phyloP scores from a whole-genome alignment of 2,329 filamentous ascomycete species.

The Exophiala lecanii-corni region DNA sequence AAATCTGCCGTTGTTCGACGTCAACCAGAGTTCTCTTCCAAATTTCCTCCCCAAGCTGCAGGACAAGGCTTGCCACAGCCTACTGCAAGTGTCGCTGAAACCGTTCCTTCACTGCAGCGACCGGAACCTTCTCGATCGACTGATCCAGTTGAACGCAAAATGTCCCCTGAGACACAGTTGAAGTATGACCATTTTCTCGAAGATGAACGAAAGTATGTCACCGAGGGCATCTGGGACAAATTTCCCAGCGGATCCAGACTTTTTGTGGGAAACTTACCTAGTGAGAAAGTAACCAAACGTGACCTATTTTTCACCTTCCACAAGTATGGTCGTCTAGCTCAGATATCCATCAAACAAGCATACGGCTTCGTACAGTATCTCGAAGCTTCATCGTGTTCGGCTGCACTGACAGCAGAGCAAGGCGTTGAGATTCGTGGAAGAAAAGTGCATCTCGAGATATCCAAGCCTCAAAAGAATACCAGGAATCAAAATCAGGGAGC shows the following conservation, averaged over 20 bases:
- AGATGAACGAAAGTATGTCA: slow-evolving; percentile 48
- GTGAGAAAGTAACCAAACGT: slow-evolving; percentile 86
- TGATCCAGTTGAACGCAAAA: slow-evolving; percentile 38
- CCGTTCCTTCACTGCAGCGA: slow-evolving; percentile 7
- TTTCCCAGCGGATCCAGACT: slow-evolving; percentile 46
- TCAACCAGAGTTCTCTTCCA: slow-evolving; percentile 2
- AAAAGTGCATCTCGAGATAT: slow-evolving; percentile 92
- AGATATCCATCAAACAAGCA: slow-evolving; percentile 93
- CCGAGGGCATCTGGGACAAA: slow-evolving; percentile 49
- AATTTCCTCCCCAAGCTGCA: slow-evolving; percentile 12
- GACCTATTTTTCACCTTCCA: slow-evolving; percentile 92
- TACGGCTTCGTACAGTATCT: slow-evolving; percentile 97
- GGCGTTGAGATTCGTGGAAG: slow-evolving; percentile 79
- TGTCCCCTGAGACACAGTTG: slow-evolving; percentile 45
- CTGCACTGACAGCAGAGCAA: slow-evolving; percentile 73
- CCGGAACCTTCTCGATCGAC: slow-evolving; percentile 14
- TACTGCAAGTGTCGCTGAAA: not conserved
- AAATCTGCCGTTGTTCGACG: slow-evolving; percentile 6
- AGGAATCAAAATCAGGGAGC: slow-evolving; percentile 50
- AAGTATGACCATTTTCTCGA: slow-evolving; percentile 49
- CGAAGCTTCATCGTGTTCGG: slow-evolving; percentile 65
- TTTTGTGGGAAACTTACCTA: slow-evolving; percentile 70
- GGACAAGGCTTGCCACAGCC: not conserved
- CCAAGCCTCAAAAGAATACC: slow-evolving; percentile 77
- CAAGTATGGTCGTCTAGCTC: slow-evolving; percentile 77